phyloP scores from a whole-genome alignment of 495 filamentous ascomycete species.

The Aspergillus cristatus region DNA sequence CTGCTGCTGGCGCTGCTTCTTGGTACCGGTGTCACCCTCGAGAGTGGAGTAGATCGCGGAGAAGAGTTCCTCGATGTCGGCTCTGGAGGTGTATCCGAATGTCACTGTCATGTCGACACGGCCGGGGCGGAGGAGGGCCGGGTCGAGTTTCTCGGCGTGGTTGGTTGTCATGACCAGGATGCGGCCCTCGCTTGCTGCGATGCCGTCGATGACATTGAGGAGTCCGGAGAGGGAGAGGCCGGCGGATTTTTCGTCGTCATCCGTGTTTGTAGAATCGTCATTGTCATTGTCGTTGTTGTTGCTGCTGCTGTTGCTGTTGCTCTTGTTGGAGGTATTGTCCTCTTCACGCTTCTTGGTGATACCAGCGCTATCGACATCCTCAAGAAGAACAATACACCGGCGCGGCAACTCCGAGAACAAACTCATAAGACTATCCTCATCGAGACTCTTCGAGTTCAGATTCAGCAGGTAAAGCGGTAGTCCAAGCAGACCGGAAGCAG shows the following conservation, averaged over 20 bases:
- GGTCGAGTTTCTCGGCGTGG: conserved; percentile 64
- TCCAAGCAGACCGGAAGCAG: conserved; percentile 33
- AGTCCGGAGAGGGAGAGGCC: conserved; percentile 60
- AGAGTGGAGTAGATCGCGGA: conserved; percentile 53
- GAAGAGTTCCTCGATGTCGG: conserved; percentile 60
- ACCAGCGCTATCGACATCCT: conserved; percentile 40
- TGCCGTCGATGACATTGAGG: conserved; percentile 73
- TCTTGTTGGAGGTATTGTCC: background rate
- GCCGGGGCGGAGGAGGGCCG: conserved; percentile 66
- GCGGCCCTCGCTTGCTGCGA: conserved; percentile 66
- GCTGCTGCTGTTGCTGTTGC: background rate
- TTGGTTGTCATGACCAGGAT: conserved; percentile 85
- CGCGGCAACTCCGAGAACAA: conserved; percentile 53
- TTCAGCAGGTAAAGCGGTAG: conserved; percentile 39
- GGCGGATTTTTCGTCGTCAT: conserved; percentile 7
- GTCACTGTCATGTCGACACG: conserved; percentile 67
- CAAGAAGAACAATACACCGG: conserved; percentile 38
- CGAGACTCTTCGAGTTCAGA: conserved; percentile 30
- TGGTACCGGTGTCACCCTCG: conserved; percentile 12
- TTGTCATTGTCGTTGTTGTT: background rate
- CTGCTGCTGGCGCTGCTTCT: too few relatives aligned
- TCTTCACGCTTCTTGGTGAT: conserved; percentile 47
- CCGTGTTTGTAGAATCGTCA: background rate
- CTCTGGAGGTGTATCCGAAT: conserved; percentile 54
- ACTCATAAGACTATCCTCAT: conserved; percentile 59